Conservation (phyloP, 441 rosid species). For the Rhodomyrtus psidioides region DNA sequence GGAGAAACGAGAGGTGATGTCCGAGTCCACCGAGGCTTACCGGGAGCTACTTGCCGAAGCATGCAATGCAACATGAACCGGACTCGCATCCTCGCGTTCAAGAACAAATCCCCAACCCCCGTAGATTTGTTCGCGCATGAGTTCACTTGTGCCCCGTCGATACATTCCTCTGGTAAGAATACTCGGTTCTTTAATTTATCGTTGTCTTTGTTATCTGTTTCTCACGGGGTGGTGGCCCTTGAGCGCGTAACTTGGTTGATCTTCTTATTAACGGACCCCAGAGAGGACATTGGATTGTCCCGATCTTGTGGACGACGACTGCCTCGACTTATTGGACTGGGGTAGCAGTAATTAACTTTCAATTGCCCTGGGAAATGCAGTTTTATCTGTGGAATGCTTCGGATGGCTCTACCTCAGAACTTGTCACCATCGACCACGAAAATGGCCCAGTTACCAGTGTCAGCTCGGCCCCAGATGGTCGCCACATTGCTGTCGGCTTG, state of each 20-base stretch:
- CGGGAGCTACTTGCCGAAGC: conserved; percentile 55
- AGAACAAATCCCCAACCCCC: conserved; percentile 46
- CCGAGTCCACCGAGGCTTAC: conserved; percentile 56
- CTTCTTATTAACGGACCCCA: conserved; percentile 28
- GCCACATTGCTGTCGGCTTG: conserved; percentile 54
- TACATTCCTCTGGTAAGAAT: conserved; percentile 46
- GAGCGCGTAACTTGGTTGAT: background rate
- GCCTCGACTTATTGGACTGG: conserved; percentile 70
- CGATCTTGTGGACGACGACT: conserved; percentile 56
- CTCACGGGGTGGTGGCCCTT: no score
- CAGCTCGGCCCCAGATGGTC: conserved; percentile 73
- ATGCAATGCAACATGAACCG: conserved; percentile 45
- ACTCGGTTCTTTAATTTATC: background rate
- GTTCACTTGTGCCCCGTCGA: conserved; percentile 23
- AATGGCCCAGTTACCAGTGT: conserved; percentile 64
- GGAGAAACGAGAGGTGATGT: conserved; percentile 29
- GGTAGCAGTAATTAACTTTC: conserved; percentile 57
- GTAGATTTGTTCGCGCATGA: conserved; percentile 25
- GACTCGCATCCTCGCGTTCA: conserved; percentile 60
- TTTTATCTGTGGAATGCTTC: conserved; percentile 71
- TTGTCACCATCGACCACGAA: conserved; percentile 48
- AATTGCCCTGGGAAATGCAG: conserved; percentile 51
- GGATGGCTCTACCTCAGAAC: conserved; percentile 46
- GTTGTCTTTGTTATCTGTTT: background rate
- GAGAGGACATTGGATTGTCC: conserved; percentile 69